Evolutionary conservation across 2,329 filamentous ascomycete species (phyloP), one percentile per base, ranked within the genome.

Genomic region (Talaromyces piceae): DNA sequence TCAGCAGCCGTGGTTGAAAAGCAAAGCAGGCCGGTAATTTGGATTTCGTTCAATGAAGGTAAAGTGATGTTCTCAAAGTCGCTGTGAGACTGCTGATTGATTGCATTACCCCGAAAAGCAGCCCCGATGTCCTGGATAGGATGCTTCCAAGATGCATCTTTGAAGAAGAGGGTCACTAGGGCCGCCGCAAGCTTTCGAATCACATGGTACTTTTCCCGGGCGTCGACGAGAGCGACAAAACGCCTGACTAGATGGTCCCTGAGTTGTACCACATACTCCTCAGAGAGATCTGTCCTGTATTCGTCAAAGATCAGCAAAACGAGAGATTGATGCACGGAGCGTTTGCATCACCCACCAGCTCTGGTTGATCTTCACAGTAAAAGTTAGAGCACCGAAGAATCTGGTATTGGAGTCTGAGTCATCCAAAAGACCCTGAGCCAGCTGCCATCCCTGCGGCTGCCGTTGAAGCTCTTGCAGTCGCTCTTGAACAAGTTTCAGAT

Each of bases 301-400:
- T 23, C 43, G 12, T 13, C 6, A 26, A 30, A 26, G 20, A 8
- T 33, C 30, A 43, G 23, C 6, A 46, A n/a, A n/a, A 7, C n/a
- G n/a, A 25, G 52, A 27, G 52, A 49, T 25, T 31, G 56, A 58
- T 58, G 59, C 56, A 18, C 30, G 31, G 20, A 30, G 22, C 22
- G 30, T 43, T 45, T 13, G 20, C 23, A 33, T 12, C 39, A 58
- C 75, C 56, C 72, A 87, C 86, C 84, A 88, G 64, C 93, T 88
- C n/a, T 84, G 86, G 65, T 97, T 96, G 53, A 97, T 81, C 71
- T 97, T 98, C 60, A 97, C 83, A 47, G 89, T 94, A 58, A 96
- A 86, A 0, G 91, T 97, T 53, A 96, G 77, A 26, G 91, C 91
- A 12, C 89, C 93, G 65, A 95, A 95, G 70, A 97, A 97, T 57